These are phyloP conservation scores for Lathyrus tuberosus DNA, from an alignment of 306 rosid species.

Conservation along the genomic window DNA sequence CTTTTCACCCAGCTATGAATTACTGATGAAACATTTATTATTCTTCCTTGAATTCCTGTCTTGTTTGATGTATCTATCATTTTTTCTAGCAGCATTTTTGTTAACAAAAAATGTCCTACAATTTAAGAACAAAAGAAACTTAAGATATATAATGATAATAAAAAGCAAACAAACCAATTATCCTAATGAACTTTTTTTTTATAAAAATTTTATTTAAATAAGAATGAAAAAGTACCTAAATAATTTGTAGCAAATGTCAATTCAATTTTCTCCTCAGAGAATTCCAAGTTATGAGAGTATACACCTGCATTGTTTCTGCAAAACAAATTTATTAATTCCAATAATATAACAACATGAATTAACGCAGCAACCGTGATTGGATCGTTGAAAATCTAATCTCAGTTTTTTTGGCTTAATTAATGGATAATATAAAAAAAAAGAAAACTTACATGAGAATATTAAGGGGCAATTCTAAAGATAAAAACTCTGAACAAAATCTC, in stretches of 20 bases:
- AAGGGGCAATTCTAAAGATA: constrained; percentile 74
- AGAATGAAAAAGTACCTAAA: constrained; percentile 71
- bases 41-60: constrained; percentile 87
- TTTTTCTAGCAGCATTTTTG: constrained; percentile 80
- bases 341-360: constrained; percentile 22
- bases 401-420: not conserved
- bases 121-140: constrained; percentile 2
- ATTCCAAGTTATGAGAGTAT: constrained; percentile 75
- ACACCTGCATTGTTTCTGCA: constrained; percentile 93
- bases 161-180: no score
- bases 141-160: no score
- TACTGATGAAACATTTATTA: constrained; percentile 79
- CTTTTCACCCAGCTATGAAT: constrained; percentile 87
- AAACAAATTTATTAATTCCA: constrained; percentile 23
- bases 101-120: constrained; percentile 83
- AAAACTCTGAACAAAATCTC: constrained; percentile 68
- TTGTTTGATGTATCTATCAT: constrained; percentile 81
- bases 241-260: constrained; percentile 97
- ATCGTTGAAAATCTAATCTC: not conserved
- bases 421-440: not conserved
- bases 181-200: no score
- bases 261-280: constrained; percentile 91
- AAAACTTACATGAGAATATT: constrained; percentile 79
- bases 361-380: no score
- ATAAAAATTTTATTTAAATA: no score